Conservation (phyloP, 129 eudicot species). For the Ambrosia artemisiifolia region DNA sequence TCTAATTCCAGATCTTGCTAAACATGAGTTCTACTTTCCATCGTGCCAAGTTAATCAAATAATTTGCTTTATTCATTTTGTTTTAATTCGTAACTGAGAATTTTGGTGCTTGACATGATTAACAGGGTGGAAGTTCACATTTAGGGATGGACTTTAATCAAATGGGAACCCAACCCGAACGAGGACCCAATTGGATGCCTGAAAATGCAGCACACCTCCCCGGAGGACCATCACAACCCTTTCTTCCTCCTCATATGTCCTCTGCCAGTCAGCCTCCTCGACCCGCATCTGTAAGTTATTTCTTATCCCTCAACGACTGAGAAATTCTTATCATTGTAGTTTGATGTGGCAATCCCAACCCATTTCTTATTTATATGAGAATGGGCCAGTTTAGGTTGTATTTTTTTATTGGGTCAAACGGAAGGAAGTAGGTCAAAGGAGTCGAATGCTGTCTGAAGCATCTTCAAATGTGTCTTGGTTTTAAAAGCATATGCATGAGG, state of each 20-base stretch:
- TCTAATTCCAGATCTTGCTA: not conserved
- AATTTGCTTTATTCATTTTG: not conserved
- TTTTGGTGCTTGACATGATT: conserved; percentile 8
- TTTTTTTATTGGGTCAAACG: not conserved
- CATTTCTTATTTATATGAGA: not conserved
- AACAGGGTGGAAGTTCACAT: conserved; percentile 66
- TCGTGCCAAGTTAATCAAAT: not conserved
- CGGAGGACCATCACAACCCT: conserved; percentile 39
- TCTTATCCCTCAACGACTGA: not conserved
- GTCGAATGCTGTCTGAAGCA: not conserved
- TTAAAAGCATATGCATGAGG: not conserved
- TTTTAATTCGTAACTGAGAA: not conserved
- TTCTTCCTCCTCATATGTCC: conserved; percentile 51
- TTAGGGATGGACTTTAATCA: conserved; percentile 67
- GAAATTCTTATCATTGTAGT: not conserved
- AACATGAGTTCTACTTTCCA: not conserved
- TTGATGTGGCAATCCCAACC: not conserved
- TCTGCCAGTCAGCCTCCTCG: conserved; percentile 63
- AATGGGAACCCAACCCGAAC: conserved; percentile 55
- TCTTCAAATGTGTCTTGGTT: not conserved
- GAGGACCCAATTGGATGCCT: conserved; percentile 69
- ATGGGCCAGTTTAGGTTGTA: not conserved
- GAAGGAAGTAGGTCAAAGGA: not conserved
- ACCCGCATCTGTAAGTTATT: conserved; percentile 43
- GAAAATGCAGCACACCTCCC: conserved; percentile 49